Evolutionary conservation across 1,284 basidiomycete genomes (phyloP).

Genomic region (Trichosporon ovoides): DNA sequence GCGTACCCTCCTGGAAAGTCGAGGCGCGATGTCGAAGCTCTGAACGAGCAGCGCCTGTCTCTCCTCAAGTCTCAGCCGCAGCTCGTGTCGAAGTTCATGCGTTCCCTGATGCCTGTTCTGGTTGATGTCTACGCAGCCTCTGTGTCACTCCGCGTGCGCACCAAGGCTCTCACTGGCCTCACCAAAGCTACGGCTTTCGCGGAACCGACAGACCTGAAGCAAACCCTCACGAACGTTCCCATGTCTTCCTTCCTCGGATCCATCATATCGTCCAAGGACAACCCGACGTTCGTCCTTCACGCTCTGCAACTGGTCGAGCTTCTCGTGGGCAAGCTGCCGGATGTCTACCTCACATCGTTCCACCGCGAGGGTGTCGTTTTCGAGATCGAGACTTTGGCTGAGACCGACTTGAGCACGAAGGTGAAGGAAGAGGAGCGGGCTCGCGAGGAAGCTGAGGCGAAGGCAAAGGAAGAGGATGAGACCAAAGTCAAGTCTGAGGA

Average conservation of each 20-base stretch:
- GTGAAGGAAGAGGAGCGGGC: constrained; percentile 20
- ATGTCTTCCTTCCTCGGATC: constrained; percentile 88
- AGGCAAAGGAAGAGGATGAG: constrained; percentile 19
- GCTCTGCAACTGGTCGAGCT: constrained; percentile 88
- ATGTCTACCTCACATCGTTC: constrained; percentile 78
- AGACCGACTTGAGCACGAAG: constrained; percentile 54
- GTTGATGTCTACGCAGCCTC: constrained; percentile 94
- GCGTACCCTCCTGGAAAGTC: constrained; percentile 21
- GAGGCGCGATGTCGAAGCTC: constrained; percentile 42
- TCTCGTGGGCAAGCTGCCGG: constrained; percentile 71
- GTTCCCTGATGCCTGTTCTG: constrained; percentile 79
- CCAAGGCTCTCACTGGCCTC: constrained; percentile 77
- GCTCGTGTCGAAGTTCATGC: constrained; percentile 77
- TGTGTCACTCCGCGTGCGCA: constrained; percentile 74
- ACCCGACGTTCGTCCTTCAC: constrained; percentile 73
- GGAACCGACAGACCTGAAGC: constrained; percentile 66
- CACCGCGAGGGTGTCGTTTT: constrained; percentile 88
- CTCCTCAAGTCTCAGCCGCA: constrained; percentile 67
- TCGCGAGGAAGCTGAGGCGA: constrained; percentile 7
- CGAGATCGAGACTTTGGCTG: constrained; percentile 73
- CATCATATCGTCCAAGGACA: constrained; percentile 83
- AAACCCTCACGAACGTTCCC: constrained; percentile 71
- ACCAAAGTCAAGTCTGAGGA: constrained; percentile 4
- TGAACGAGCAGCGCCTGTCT: constrained; percentile 45
- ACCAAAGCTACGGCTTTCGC: constrained; percentile 85